Evolutionary conservation across 202 grass and related monocot species (phyloP), one percentile per base, ranked within the genome.

Genomic region (Setaria italica): DNA sequence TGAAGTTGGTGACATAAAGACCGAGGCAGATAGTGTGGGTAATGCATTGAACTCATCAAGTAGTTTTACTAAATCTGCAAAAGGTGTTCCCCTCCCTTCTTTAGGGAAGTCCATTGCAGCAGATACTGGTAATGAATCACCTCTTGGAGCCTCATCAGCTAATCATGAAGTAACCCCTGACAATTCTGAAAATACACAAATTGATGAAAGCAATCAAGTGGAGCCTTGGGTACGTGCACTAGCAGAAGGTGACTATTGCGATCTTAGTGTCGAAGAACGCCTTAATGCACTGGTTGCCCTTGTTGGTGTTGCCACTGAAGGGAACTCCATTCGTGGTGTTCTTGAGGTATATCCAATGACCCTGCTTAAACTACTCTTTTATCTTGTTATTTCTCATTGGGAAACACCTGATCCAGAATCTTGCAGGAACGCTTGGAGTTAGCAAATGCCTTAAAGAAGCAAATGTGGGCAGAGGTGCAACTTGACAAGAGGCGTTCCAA

Each of bases 361-460:
- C 51, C 70, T 76, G 16, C 39, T 60, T 76, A 78, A 77, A 42
- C 43, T 85, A 66, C 81, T 10, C n/a, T 83, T 67, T 32, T 59
- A 70, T 67, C 67, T 62, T 79, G 30, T 82, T 55, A 72, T 78
- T 67, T 56, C 48, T 81, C 13, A 34, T 80, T 48, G 62, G 25
- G 65, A n/a, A 55, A n/a, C 45, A 85, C 43, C 78, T 92, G 46
- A 92, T 74, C 37, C 67, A 46, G 48, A 25, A 41, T 88, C 71
- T 81, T 94, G 65, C 88, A 99, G 96, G 93, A 96, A 90, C 97
- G 97, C 63, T 87, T 99, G 76, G 93, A 96, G 88, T 89, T 89
- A 84, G 97, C 97, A 50, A 99, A 92, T 91, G 86, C 97, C 77
- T 89, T 99, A 78, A 99, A 96, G 80, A 99, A 99, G 83, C 97